phyloP scores from a whole-genome alignment of 192 early-diverging fungal species.

The Backusella liffmaniae region DNA sequence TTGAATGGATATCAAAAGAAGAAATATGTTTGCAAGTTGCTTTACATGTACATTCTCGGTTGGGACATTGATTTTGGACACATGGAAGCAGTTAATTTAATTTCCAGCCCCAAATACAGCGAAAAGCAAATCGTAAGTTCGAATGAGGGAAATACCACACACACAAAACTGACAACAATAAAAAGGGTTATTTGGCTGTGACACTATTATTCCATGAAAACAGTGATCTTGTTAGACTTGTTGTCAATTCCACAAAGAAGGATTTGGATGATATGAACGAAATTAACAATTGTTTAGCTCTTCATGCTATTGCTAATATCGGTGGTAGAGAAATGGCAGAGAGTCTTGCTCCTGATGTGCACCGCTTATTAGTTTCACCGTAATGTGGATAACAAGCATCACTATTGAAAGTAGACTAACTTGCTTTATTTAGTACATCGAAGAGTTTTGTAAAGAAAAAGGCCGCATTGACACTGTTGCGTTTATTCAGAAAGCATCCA shows the following conservation, averaged over 20 bases:
- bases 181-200: constrained; percentile 94
- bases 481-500: constrained; percentile 85
- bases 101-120: constrained; percentile 87
- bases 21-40: constrained; percentile 98
- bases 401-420: neutral
- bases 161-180: neutral
- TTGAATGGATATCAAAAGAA: constrained; percentile 99
- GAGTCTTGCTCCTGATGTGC: constrained; percentile 77
- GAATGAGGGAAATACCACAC: neutral
- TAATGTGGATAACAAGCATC: constrained; percentile 36
- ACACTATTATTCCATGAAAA: constrained; percentile 90
- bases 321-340: constrained; percentile 92
- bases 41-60: constrained; percentile 99
- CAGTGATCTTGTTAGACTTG: constrained; percentile 76
- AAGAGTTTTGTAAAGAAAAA: constrained; percentile 95
- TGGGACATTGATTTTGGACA: constrained; percentile 99
- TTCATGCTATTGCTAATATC: constrained; percentile 98
- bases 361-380: constrained; percentile 79
- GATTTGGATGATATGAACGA: constrained; percentile 89
- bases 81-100: constrained; percentile 91
- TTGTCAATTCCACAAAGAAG: constrained; percentile 85
- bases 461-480: constrained; percentile 89
- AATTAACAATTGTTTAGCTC: constrained; percentile 85
- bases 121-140: constrained; percentile 95
- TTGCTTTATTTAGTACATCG: constrained; percentile 44